Base-by-base conservation (phyloP, 2,329 filamentous ascomycete genomes). In the Sporothrix luriei region DNA sequence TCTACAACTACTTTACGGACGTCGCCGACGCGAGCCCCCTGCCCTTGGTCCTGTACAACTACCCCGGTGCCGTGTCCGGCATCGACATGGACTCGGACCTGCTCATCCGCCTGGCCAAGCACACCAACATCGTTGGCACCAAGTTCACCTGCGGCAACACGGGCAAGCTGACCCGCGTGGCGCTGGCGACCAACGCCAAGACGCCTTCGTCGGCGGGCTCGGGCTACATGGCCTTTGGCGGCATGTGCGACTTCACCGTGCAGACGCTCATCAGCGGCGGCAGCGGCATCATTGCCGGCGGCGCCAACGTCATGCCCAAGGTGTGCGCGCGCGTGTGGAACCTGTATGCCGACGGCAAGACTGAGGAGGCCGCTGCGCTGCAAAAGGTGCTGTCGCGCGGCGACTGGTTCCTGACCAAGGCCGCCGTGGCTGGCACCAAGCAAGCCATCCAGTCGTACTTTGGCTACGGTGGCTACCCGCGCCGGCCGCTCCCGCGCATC, bases 121-220 rank as follows among this genome's bases (percentile, higher is more conserved):
- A 96, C 80, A 88, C 89, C 73, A 96, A 96, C 80, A 92, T 97
- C 76, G 82, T 93, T 72, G 93, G 93, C 72, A 94, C 92, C 69
- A 97, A 97, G 80, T 96, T 97, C 84, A 97, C 93, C 52, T 96
- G 92, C 78, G 93, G 91, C 73, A 95, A 92, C 83, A 95, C 92
- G 0, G 93, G 93, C 73, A 97, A 96, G 82, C 85, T 96, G 73
- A 94, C 92, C 14, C 89, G 93, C 43, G 91, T 97, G 4, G 92
- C 92, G 7, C 80, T 85, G 16, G 91, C 88, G 59, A 88, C 90
- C 62, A 82, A 91, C 75, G 91, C 92, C 70, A 87, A 88, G 78
- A 93, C 90, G 0, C 88, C 90, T 13, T 80, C 78, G 71, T 77
- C 80, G 9, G 81, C 85, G 72, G 87, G 87, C 46, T 86, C 84